Percentiles rank a stretch among this genome's conserved stretches.
phyloP scores from a whole-genome alignment of 2,329 filamentous ascomycete species.

The Aspergillus floridensis region DNA sequence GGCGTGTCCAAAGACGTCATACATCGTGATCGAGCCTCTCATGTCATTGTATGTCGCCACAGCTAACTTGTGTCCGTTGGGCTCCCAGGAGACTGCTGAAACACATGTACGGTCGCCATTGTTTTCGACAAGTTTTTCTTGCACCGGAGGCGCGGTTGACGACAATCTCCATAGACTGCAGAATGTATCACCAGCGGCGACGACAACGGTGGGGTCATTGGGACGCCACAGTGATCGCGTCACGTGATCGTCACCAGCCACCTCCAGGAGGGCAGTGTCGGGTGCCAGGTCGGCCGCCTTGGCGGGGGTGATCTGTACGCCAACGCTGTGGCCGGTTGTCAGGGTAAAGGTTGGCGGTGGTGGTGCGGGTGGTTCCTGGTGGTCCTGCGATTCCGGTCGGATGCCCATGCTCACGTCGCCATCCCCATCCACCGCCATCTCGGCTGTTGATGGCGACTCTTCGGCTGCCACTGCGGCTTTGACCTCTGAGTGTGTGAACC shows the following conservation, averaged over 20 bases:
- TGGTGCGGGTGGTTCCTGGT: conserved; percentile 32
- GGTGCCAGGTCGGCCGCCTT: conserved; percentile 48
- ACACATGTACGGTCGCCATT: conserved; percentile 36
- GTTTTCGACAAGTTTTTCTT: conserved; percentile 38
- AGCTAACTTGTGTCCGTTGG: conserved; percentile 44
- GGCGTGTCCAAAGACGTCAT: conserved; percentile 42
- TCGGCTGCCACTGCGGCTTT: conserved; percentile 19
- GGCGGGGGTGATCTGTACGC: conserved; percentile 48
- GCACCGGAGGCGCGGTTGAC: conserved; percentile 25
- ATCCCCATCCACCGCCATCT: conserved; percentile 40
- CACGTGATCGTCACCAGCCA: conserved; percentile 39
- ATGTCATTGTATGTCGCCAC: conserved; percentile 47
- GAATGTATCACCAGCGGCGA: conserved; percentile 44
- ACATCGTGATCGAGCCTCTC: conserved; percentile 45
- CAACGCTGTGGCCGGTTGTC: conserved; percentile 45
- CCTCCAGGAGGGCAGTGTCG: conserved; percentile 44
- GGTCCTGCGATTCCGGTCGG: conserved; percentile 25
- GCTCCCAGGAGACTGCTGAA: conserved; percentile 48
- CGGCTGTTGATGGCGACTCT: conserved; percentile 23
- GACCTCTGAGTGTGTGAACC: conserved; percentile 25
- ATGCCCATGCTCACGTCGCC: conserved; percentile 44
- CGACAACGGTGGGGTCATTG: conserved; percentile 41
- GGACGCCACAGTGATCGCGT: conserved; percentile 46
- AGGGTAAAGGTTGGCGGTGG: conserved; percentile 38
- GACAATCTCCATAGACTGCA: conserved; percentile 47